Evolutionary conservation across 345 rosid genomes (phyloP), one percentile per base, ranked within the genome.

Genomic region (Crucihimalaya himalaica): DNA sequence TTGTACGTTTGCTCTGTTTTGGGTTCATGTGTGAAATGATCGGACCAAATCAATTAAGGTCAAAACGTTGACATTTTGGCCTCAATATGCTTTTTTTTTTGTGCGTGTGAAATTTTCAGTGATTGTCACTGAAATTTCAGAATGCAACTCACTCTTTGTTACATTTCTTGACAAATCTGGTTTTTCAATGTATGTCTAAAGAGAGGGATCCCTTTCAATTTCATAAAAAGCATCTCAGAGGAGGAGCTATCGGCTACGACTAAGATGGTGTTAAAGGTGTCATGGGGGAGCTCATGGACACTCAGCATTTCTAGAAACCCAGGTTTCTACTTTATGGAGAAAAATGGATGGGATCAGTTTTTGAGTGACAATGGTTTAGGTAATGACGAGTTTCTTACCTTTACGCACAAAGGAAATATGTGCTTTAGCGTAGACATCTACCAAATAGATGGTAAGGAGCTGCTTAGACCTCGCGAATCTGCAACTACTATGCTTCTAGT

Each of bases 281-380:
- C 67, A 58, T 71, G 80, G 72, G 72, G 72, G 56, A 71, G 66
- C 35, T 77, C 72, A 65, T 71, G 80, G 76, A 0, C 1, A 12
- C 51, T 77, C 53, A 48, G 32, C 23, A 37, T 77, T 39, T 64
- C 28, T 14, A 71, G 12, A 8, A 39, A 47, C 61, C 8, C 8
- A 40, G 18, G 6, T 2, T 71, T 47, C 18, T 64, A 57, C 40
- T 77, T 48, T 55, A 77, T 77, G 80, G 72, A 77, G 56, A 50
- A 57, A 71, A 5, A 3, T 8, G 76, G 72, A 65, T 77, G 72
- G 72, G 51, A 71, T 4, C 12, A 58, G 72, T 71, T 77, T 51
- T 15, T 77, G 62, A 77, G 56, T 1, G 68, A 65, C 56, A 71
- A 65, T 34, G 47, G 16, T 20, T 37, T 77, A 34, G 76, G 80